Conservation (phyloP, 495 filamentous ascomycete genomes). For the Annulohypoxylon maeteangense region DNA sequence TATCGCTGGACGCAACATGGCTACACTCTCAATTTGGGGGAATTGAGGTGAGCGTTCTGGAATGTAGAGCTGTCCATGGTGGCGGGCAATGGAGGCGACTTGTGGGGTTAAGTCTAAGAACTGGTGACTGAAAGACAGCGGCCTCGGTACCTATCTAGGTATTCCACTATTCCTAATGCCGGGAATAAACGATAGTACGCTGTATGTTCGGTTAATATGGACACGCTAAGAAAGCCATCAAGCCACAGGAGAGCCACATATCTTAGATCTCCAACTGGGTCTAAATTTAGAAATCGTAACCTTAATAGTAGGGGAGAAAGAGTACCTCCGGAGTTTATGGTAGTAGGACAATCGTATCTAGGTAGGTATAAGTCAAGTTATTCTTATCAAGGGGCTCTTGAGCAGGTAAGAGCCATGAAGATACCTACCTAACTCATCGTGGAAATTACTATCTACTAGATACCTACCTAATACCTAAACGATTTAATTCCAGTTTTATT, state of each 20-base stretch:
- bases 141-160: slow-evolving; percentile 23
- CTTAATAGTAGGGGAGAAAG: background rate
- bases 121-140: slow-evolving; percentile 6
- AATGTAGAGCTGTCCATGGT: slow-evolving; percentile 22
- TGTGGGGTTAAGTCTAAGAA: slow-evolving; percentile 30
- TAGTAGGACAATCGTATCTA: background rate
- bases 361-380: too few species aligned
- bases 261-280: background rate
- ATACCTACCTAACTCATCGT: too few species aligned
- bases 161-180: background rate
- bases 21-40: slow-evolving; percentile 33
- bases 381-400: background rate
- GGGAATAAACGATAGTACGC: slow-evolving; percentile 23
- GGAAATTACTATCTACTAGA: background rate
- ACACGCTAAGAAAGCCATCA: background rate
- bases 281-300: background rate
- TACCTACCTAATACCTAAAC: too few species aligned
- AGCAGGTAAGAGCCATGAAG: background rate
- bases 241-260: slow-evolving; percentile 8
- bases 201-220: slow-evolving; percentile 28
- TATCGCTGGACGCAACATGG: slow-evolving; percentile 43
- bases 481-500: background rate
- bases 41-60: slow-evolving; percentile 22
- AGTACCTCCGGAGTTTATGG: background rate
- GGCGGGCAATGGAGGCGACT: slow-evolving; percentile 12